Evolutionary conservation across 2,329 filamentous ascomycete genomes (phyloP).

Genomic region (Arthrocladium fulminans): DNA sequence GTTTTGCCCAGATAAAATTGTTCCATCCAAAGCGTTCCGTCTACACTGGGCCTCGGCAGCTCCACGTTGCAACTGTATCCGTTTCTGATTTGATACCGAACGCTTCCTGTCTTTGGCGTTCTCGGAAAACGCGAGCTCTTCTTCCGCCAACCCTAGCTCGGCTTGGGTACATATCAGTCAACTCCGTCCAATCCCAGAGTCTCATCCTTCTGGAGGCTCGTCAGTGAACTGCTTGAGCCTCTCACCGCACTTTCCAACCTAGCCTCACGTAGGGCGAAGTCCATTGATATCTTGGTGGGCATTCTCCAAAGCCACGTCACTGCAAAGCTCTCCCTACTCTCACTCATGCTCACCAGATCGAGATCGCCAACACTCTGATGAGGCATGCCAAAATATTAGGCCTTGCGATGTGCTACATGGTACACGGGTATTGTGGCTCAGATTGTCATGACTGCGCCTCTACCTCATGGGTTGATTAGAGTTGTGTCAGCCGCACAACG

Average conservation of each 20-base stretch:
- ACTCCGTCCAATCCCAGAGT: constrained; percentile 6
- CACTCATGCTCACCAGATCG: constrained; percentile 2
- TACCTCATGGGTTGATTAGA: constrained; percentile 35
- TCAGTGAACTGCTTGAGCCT: constrained; percentile 2
- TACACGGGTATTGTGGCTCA: not conserved
- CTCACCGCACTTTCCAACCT: constrained; percentile 8
- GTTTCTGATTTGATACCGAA: constrained; percentile 1
- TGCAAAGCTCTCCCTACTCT: not conserved
- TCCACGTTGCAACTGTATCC: constrained; percentile 1
- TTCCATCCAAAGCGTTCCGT: not conserved
- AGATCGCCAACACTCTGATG: not conserved
- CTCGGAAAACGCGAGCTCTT: not conserved
- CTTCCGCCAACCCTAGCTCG: constrained; percentile 1
- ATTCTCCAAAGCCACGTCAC: not conserved
- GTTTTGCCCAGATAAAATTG: not conserved
- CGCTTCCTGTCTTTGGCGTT: not conserved
- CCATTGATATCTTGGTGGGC: not conserved
- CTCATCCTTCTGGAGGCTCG: constrained; percentile 3
- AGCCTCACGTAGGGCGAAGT: not conserved
- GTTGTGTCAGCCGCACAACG: constrained; percentile 35
- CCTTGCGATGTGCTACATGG: constrained; percentile 1
- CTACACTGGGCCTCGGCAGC: not conserved
- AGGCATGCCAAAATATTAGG: not conserved
- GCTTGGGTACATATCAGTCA: constrained; percentile 1
- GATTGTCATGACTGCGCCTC: constrained; percentile 29